Evolutionary conservation across 2,329 filamentous ascomycete genomes (phyloP).

Genomic region (Pseudocercospora fijiensis): DNA sequence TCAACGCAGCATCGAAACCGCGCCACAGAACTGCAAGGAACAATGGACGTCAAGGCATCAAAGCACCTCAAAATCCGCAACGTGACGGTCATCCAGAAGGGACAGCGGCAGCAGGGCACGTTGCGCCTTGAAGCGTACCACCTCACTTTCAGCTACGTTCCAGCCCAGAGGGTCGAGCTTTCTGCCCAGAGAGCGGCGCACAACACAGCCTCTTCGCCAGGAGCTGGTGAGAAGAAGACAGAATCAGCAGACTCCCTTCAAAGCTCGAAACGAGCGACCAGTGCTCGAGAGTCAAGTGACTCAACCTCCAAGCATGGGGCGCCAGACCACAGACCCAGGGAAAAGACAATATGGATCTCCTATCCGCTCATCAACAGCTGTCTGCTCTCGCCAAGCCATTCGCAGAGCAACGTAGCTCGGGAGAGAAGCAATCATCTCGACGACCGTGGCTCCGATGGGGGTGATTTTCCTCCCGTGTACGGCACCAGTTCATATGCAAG

Average conservation of each 20-base stretch:
- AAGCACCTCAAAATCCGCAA: constrained; percentile 52
- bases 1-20: background rate
- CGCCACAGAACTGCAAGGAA: background rate
- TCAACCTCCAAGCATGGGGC: background rate
- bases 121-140: constrained; percentile 64
- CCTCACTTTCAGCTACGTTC: constrained; percentile 62
- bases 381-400: constrained; percentile 62
- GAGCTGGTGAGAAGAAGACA: background rate
- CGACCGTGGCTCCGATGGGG: constrained; percentile 21
- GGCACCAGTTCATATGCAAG: constrained; percentile 31
- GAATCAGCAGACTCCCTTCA: background rate
- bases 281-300: constrained; percentile 9
- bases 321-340: constrained; percentile 50
- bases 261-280: background rate
- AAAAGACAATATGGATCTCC: constrained; percentile 75
- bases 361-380: constrained; percentile 89
- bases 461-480: constrained; percentile 34
- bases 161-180: constrained; percentile 33
- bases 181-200: background rate
- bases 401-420: constrained; percentile 17
- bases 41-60: background rate
- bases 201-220: background rate
- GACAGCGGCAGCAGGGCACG: constrained; percentile 58
- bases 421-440: constrained; percentile 8
- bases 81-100: constrained; percentile 59